These are phyloP conservation scores for Phylloporus scabripes DNA, from an alignment of 768 basidiomycete species.

Conservation along the genomic window DNA sequence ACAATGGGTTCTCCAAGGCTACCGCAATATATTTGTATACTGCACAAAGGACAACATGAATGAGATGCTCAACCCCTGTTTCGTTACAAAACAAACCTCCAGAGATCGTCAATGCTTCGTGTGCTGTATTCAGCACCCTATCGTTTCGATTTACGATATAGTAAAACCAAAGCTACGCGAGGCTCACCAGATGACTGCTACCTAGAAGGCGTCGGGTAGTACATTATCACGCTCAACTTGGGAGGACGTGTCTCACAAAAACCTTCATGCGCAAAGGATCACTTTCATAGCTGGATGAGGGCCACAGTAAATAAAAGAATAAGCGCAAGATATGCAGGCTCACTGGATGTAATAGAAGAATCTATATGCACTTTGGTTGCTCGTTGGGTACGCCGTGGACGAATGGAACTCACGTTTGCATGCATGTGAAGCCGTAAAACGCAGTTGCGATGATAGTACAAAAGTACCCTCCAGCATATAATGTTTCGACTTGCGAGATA, in stretches of 20 bases:
- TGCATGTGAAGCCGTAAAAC: no score
- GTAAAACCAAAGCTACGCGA: background rate
- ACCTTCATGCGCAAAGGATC: no score
- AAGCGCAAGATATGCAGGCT: no score
- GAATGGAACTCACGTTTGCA: no score
- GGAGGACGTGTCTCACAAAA: background rate
- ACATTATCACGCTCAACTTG: background rate
- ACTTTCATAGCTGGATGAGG: background rate
- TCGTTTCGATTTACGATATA: background rate
- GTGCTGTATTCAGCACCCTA: background rate
- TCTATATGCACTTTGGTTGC: no score
- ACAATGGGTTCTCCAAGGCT: background rate
- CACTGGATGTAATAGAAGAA: slow-evolving; percentile 3
- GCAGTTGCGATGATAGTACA: no score
- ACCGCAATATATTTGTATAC: background rate
- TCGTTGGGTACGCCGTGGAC: no score
- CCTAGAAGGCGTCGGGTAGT: background rate
- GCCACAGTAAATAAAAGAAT: background rate
- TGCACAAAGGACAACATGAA: background rate
- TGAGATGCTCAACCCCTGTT: background rate
- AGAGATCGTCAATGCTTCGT: background rate
- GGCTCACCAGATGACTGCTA: background rate
- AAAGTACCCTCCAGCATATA: no score
- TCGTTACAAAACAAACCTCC: background rate
- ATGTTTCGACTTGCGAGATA: no score